Evolutionary conservation across 768 basidiomycete species (phyloP), one percentile per base, ranked within the genome.

Genomic region (Tulasnella calospora): DNA sequence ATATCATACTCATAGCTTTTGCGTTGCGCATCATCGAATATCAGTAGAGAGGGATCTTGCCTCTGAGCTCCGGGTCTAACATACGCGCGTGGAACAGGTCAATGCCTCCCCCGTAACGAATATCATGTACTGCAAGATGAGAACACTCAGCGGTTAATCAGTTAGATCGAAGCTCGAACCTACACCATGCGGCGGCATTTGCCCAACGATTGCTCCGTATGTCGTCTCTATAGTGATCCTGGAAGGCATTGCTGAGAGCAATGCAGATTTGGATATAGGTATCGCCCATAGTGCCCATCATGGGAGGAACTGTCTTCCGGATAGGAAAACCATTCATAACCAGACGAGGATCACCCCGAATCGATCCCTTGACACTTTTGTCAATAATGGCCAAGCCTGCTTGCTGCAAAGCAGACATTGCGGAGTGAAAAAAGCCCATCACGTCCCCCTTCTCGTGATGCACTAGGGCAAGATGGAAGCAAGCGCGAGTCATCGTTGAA

Each of bases 51-150:
- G 61, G 33, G 2, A 33, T 15, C 30, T 5, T 5, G 30, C 13
- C 61, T 67, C 12, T 27, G 61, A 67, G 61, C 33, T 67, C 19
- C 19, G 61, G 61, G 35, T 67, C 61, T 19, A 67, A 67, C 8
- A 67, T 7, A 40, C 33, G 71, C 36, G 71, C 71, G 3, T 75
- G 2, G 74, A 75, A 75, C 36, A 75, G 21, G 27, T 75, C 74
- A 15, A 41, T 47, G 15, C 74, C 74, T 55, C 74, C 74, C 13
- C 46, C 74, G 19, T 47, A 61, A 13, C 74, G 36, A n/a, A 75
- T 33, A 38, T 75, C 55, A 30, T 75, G 46, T 12, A 75, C 74
- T 75, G n/a, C 17, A 57, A 9, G 33, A 51, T 27, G 23, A 33
- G 17, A 21, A n/a, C 3, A 13, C 21, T 47, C 30, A 75, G 51